phyloP scores from a whole-genome alignment of 1,284 basidiomycete genomes.

The Tylopilus sp. region DNA sequence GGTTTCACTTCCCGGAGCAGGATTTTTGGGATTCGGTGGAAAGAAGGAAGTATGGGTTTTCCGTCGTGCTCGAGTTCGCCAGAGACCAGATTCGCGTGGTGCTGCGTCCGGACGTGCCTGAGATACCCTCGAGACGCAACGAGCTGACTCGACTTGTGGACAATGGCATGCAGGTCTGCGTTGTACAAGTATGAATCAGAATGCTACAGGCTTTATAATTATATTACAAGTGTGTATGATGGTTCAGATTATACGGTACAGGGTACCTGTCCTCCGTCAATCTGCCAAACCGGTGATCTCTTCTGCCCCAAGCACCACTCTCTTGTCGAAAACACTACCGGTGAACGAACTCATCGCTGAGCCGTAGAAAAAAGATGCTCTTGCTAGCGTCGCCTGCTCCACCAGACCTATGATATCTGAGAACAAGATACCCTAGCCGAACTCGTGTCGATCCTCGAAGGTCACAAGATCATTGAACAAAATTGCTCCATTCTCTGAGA shows the following conservation, averaged over 20 bases:
- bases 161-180: not conserved
- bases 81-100: slow-evolving; percentile 34
- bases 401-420: slow-evolving; percentile 42
- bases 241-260: not conserved
- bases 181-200: slow-evolving; percentile 18
- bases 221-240: slow-evolving; percentile 2
- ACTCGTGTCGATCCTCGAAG: slow-evolving; percentile 35
- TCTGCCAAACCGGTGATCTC: slow-evolving; percentile 26
- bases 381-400: slow-evolving; percentile 40
- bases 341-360: slow-evolving; percentile 42
- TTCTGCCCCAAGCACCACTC: slow-evolving; percentile 33
- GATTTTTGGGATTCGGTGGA: slow-evolving; percentile 41
- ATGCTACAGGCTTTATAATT: not conserved
- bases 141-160: not conserved
- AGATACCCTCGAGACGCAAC: not conserved
- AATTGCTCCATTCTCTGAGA: slow-evolving; percentile 36
- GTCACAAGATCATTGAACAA: slow-evolving; percentile 41
- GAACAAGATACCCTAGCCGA: slow-evolving; percentile 42
- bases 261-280: slow-evolving; percentile 12
- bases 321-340: slow-evolving; percentile 40
- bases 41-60: slow-evolving; percentile 54
- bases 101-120: slow-evolving; percentile 26
- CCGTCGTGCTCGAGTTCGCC: slow-evolving; percentile 31
- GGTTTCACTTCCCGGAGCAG: slow-evolving; percentile 43
- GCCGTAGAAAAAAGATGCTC: slow-evolving; percentile 41